Base-by-base conservation (phyloP, 2,329 filamentous ascomycete species). In the Colletotrichum sp. region DNA sequence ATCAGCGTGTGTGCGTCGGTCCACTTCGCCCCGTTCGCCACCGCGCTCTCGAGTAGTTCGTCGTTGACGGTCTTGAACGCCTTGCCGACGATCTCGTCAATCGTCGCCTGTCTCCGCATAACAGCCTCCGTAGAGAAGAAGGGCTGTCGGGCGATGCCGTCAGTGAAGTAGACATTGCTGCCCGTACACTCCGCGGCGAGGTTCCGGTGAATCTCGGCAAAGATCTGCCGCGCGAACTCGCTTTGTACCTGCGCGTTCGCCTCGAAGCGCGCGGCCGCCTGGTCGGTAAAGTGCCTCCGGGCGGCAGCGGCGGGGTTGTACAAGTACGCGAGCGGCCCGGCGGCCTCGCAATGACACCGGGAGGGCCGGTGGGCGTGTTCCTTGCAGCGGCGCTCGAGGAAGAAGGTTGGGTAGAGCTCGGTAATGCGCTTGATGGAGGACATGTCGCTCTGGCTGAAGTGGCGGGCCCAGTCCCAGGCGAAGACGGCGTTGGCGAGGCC, bases 271-370 rank as follows among this genome's bases (percentile, higher is more conserved):
- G 39, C 26, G 14, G 65, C 66, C 14, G 63, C 52, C 32, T 43
- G 14, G 34, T 76, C 61, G 18, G 72, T 75, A 26, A 75, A 63
- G 60, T 57, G 21, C 18, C 72, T 52, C 6, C 77, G 72, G 6
- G 68, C 61, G 32, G 75, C 75, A 39, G n/a, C 48, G 30, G 77
- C 72, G 14, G 77, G 75, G 59, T 78, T 78, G 66, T 76, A 77
- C 12, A 73, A 52, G 36, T 68, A 78, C 14, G 28, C 28, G 14
- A 68, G 52, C 30, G 76, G 66, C 16, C 68, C 64, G 72, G 68
- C 67, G 28, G 77, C 69, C 52, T 76, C 75, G 72, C 77, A 78
- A 3, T 32, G n/a, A 67, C 77, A 78, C 10, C 16, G 24, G 10
- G 67, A 55, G 18, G 63, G 48, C 18, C 60, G 26, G 14, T 78